Conservation (phyloP, 805 yeast genomes). For the Pichia paraexigua region DNA sequence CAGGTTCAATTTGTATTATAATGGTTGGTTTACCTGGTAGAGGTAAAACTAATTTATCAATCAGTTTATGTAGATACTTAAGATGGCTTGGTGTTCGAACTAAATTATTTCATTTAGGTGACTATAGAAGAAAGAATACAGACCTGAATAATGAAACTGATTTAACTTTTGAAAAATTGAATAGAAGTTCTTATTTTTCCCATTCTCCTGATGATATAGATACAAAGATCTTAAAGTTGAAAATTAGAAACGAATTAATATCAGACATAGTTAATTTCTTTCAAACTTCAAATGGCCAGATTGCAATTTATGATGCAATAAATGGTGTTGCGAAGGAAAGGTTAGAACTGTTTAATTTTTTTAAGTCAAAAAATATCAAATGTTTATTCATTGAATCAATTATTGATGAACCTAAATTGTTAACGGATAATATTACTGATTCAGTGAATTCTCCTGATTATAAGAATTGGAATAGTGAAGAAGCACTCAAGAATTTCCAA, state of each 20-base stretch:
- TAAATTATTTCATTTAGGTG: conserved; percentile 85
- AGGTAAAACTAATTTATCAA: conserved; percentile 90
- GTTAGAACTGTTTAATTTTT: conserved; percentile 43
- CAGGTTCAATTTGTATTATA: conserved; percentile 85
- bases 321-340: conserved; percentile 74
- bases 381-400: conserved; percentile 83
- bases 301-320: conserved; percentile 93
- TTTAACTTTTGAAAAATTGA: conserved; percentile 28
- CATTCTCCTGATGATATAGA: conserved; percentile 40
- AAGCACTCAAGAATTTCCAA: conserved; percentile 72
- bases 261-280: conserved; percentile 66
- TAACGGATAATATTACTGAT: conserved; percentile 70
- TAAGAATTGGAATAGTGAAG: conserved; percentile 59
- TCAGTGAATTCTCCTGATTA: conserved; percentile 89
- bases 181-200: conserved; percentile 64
- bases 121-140: conserved; percentile 61
- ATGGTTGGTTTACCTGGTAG: conserved; percentile 93
- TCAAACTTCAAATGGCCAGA: conserved; percentile 75
- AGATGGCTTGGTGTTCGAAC: conserved; percentile 96
- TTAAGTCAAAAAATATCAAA: conserved; percentile 56
- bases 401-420: conserved; percentile 62
- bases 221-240: conserved; percentile 46
- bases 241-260: conserved; percentile 55
- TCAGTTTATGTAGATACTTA: conserved; percentile 81
- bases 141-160: neutral